Base-by-base conservation (phyloP, 1,284 basidiomycete species). In the Ustilago xerochloae region DNA sequence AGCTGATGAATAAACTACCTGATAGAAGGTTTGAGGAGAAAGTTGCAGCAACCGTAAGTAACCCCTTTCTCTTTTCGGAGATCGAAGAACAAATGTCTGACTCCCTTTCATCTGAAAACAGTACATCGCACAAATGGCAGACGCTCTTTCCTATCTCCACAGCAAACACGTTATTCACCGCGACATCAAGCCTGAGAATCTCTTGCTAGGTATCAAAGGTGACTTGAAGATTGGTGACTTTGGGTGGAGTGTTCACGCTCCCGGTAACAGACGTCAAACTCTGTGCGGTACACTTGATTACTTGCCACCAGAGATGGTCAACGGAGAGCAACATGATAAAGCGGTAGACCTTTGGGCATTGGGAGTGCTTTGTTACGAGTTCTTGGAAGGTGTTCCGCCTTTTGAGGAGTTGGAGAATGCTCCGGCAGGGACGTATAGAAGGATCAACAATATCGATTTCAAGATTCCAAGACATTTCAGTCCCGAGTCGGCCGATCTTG, bases 171-270 rank as follows among this genome's bases (percentile, higher is more conserved):
- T 99, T 75, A 99, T 99, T 64, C 97, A 99, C 84, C 90, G 97
- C 24, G 97, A 99, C 82, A 99, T 99, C 87, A 99, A 99, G 86
- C 97, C 97, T 0, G 97, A 98, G 86, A 99, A 99, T 84, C 86
- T 99, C 51, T 88, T 99, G 8, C 87, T 99, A 9, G 96, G 95
- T 15, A 90, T 99, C 80, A 93, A 94, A 75, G 97, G 96, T 45
- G 96, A 99, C 84, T 88, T 99, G 73, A 99, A 99, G 88, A 97
- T 99, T 72, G 97, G 90, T 6, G 97, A 99, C 85, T 99, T 99
- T 85, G 97, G 97, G 7, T 99, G 97, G 96, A 94, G 92, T 81
- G 96, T 99, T 3, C 97, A 99, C 84, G 97, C 97, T 0, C 97
- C 96, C 0, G 90, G 93, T 0, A 93, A 94, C 84, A 87, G 93